Conservation (phyloP, 768 basidiomycete genomes). For the Termitomyces sp. region DNA sequence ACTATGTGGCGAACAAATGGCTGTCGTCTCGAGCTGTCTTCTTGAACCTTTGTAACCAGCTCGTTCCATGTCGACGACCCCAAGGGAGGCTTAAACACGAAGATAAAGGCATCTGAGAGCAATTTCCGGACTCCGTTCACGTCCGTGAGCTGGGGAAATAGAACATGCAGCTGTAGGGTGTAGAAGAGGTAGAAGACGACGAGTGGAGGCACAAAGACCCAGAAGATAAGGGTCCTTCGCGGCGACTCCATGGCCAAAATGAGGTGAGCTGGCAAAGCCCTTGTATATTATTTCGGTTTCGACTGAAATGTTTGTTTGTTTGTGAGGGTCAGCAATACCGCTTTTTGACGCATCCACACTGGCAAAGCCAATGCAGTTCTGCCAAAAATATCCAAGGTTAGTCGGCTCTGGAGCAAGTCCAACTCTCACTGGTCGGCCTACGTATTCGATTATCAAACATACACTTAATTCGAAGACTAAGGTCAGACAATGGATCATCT, state of each 20-base stretch:
- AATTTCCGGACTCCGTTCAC: constrained; percentile 1
- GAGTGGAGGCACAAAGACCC: constrained; percentile 12
- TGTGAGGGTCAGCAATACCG: no score
- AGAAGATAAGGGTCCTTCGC: constrained; percentile 9
- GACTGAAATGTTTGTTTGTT: no score
- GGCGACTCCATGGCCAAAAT: not conserved
- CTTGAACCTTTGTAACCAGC: not conserved
- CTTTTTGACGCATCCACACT: no score
- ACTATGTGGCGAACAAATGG: constrained; percentile 58
- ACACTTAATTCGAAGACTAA: no score
- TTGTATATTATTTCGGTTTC: no score
- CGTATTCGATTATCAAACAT: no score
- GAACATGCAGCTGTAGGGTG: constrained; percentile 16
- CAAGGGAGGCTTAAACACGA: constrained; percentile 11
- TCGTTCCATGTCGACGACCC: constrained; percentile 6
- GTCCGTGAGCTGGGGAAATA: constrained; percentile 13
- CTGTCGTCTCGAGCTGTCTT: constrained; percentile 1
- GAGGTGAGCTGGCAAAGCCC: not conserved
- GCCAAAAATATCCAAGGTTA: no score
- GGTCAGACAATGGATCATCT: no score
- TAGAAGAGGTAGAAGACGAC: constrained; percentile 16
- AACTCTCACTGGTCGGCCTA: no score
- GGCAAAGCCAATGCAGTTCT: no score
- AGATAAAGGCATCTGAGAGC: constrained; percentile 5
- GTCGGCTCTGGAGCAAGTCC: no score